Evolutionary conservation across 305 asterid genomes (phyloP).

Genomic region (Fraxinus platypoda): DNA sequence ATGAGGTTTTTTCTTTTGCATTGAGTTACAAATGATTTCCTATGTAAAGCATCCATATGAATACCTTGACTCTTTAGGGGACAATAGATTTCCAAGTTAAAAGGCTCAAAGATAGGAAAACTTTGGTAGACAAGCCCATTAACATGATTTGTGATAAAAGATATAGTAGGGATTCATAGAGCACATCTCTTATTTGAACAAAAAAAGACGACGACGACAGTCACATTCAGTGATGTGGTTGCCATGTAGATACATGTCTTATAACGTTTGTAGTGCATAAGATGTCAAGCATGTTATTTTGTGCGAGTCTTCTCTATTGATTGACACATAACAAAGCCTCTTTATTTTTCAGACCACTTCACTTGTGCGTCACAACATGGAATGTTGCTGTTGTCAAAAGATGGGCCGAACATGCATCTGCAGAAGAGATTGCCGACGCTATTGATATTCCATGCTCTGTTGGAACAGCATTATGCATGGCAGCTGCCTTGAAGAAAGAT

Average conservation of each 20-base stretch:
- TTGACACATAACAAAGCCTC: constrained; percentile 28
- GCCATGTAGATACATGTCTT: not conserved
- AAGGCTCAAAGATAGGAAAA: not conserved
- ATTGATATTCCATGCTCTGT: constrained; percentile 83
- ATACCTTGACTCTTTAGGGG: not conserved
- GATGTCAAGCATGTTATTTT: not conserved
- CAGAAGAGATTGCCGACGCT: constrained; percentile 68
- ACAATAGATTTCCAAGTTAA: not conserved
- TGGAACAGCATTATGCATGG: constrained; percentile 98
- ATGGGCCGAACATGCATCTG: constrained; percentile 90
- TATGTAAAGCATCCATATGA: not conserved
- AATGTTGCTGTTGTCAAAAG: constrained; percentile 86
- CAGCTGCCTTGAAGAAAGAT: constrained; percentile 86
- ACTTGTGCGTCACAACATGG: constrained; percentile 85
- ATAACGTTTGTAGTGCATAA: not conserved
- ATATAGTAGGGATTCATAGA: not conserved
- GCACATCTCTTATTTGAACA: not conserved
- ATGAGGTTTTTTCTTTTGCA: not conserved
- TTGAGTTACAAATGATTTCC: not conserved
- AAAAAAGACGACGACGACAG: not conserved
- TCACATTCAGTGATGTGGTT: not conserved
- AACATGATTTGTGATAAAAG: not conserved
- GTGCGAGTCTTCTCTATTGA: constrained; percentile 19
- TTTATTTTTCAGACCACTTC: constrained; percentile 76
- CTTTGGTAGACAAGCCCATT: not conserved